These are phyloP conservation scores for Suillus tomentosus DNA, from an alignment of 768 basidiomycete genomes.

Conservation along the genomic window DNA sequence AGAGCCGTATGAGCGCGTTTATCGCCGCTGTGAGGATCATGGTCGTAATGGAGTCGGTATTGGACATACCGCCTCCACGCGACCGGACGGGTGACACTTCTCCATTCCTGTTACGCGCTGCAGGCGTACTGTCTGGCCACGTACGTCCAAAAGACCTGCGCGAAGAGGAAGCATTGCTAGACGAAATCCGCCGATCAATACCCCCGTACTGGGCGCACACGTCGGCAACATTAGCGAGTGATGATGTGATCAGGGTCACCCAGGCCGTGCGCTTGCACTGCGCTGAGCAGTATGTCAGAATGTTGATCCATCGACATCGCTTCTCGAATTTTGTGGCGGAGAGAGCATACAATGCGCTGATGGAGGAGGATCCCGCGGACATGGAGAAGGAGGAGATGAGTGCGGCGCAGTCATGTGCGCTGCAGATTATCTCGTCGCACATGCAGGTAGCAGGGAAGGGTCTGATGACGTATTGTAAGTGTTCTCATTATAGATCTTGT, in stretches of 20 bases:
- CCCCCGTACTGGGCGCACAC: constrained; percentile 82
- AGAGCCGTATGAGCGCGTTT: constrained; percentile 82
- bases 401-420: constrained; percentile 72
- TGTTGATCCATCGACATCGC: constrained; percentile 88
- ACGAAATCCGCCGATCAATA: constrained; percentile 73
- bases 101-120: constrained; percentile 77
- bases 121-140: constrained; percentile 64
- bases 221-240: constrained; percentile 76
- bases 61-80: constrained; percentile 73
- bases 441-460: constrained; percentile 85
- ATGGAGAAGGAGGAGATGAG: constrained; percentile 79
- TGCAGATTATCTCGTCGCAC: constrained; percentile 82
- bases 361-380: constrained; percentile 58
- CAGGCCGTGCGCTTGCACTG: constrained; percentile 88
- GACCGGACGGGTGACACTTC: constrained; percentile 62
- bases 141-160: constrained; percentile 63
- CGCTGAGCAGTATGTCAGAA: constrained; percentile 82
- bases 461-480: constrained; percentile 93
- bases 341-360: constrained; percentile 48
- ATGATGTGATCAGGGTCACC: constrained; percentile 87
- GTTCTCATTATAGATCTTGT: constrained; percentile 13
- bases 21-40: constrained; percentile 75
- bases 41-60: constrained; percentile 85
- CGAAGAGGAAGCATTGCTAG: constrained; percentile 80
- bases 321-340: constrained; percentile 79